Evolutionary conservation across 169 alveolate genomes (phyloP).

Genomic region (Neospora caninum): DNA sequence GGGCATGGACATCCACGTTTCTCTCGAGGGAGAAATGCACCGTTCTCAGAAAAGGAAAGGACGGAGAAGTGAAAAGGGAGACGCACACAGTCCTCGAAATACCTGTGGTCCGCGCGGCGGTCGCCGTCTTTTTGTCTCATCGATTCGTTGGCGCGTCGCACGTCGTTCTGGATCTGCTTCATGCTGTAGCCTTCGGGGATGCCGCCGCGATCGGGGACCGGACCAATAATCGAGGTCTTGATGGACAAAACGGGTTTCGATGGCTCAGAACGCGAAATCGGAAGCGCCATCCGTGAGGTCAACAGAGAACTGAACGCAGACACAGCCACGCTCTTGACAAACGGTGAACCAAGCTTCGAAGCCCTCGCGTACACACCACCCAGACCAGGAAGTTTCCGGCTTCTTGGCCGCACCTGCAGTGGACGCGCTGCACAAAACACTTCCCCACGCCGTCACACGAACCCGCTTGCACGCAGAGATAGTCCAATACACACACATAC

Average conservation of each 20-base stretch:
- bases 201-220: constrained; percentile 26
- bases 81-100: too few species aligned
- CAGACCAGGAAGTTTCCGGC: too few species aligned
- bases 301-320: background rate
- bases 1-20: background rate
- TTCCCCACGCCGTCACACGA: too few species aligned
- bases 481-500: background rate
- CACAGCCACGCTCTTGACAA: too few species aligned
- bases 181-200: background rate
- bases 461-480: too few species aligned
- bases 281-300: background rate
- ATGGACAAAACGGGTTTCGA: background rate
- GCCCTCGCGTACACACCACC: too few species aligned
- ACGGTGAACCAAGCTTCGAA: too few species aligned
- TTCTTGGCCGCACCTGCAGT: too few species aligned
- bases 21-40: background rate
- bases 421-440: too few species aligned
- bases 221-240: background rate
- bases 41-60: too few species aligned
- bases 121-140: background rate
- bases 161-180: background rate
- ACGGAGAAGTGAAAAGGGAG: too few species aligned
- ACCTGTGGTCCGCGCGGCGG: background rate
- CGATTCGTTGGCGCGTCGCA: background rate
- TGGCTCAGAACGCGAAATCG: background rate